Base-by-base conservation (phyloP, 2,329 filamentous ascomycete genomes). In the Stachybotrys chartarum region DNA sequence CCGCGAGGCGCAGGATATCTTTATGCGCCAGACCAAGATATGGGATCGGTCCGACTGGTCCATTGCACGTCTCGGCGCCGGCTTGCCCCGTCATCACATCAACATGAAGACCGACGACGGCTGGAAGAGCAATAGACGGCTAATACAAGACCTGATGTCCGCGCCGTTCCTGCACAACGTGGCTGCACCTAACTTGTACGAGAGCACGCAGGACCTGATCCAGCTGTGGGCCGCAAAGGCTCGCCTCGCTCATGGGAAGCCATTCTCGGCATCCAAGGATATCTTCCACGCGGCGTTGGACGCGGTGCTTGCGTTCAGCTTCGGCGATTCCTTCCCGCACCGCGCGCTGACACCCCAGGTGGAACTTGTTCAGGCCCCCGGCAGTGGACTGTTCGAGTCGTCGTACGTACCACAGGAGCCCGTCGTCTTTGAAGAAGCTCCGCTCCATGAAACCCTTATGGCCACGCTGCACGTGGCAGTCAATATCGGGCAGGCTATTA, bases 1-100 rank as follows among this genome's bases (percentile, higher is more conserved):
- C 10, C 64, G 65, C 4, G 75, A 78, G 61, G 63, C 65, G 16
- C 72, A 77, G 59, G 76, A 78, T 58, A 68, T 79, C 48, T 67
- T 78, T 30, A 62, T 73, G 6, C 70, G 75, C 1, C 71, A 75
- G 18, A 32, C 16, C 6, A 72, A 70, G 50, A 76, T 78, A 48
- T 78, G 77, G 53, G 76, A 79, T 61, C 70, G 74, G 6, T 70
- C 68, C 51, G 60, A 61, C 57, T 69, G 67, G 60, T 68, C 71
- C 31, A 57, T 58, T 16, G 64, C 68, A n/a, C 49, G 70, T 6
- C 61, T 74, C 30, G 61, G 62, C 24, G 70, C 70, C 12, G 62
- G 24, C 24, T 69, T 14, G 58, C 65, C 16, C 67, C 66, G 1
- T 30, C 65, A 70, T 58, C 72, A 76, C 56, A 68, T 68, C 30